These are phyloP conservation scores for Pythium angustatum DNA, from an alignment of 352 stramenopile species.

Conservation along the genomic window DNA sequence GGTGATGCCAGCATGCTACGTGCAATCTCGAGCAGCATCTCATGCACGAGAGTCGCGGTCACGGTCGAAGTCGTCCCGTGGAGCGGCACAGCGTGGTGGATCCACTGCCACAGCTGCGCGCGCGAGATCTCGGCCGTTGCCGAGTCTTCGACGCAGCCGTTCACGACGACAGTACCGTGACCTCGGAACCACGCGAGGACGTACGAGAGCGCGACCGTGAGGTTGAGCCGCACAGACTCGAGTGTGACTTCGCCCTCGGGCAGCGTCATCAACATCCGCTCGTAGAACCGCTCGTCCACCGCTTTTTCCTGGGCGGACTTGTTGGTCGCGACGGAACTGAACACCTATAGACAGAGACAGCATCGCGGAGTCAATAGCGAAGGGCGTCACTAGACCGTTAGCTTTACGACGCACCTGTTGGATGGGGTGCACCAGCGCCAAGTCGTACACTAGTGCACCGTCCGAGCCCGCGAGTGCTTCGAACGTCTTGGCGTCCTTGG, in stretches of 20 bases:
- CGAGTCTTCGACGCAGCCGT: constrained; percentile 94
- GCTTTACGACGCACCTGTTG: constrained; percentile 29
- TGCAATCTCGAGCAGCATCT: constrained; percentile 44
- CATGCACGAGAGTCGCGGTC: constrained; percentile 48
- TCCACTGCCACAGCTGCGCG: constrained; percentile 91
- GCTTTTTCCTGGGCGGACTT: neutral
- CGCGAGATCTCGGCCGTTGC: constrained; percentile 94
- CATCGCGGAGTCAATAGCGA: too few species aligned
- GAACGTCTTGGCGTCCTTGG: constrained; percentile 80
- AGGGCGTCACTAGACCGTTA: neutral
- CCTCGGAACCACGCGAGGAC: constrained; percentile 90
- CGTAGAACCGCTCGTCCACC: constrained; percentile 38
- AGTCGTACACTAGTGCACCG: constrained; percentile 93
- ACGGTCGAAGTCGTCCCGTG: constrained; percentile 29
- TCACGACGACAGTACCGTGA: constrained; percentile 88
- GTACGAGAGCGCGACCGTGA: constrained; percentile 90
- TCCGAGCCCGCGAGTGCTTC: constrained; percentile 91
- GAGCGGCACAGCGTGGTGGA: constrained; percentile 57
- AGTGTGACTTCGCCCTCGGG: constrained; percentile 70
- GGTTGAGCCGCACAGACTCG: constrained; percentile 79
- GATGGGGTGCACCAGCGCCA: constrained; percentile 80
- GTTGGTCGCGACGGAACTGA: neutral
- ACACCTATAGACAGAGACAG: neutral
- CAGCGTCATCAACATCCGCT: constrained; percentile 52
- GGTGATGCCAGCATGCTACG: constrained; percentile 30